Percentiles rank a stretch among this genome's conserved stretches.
These are phyloP conservation scores for Xylariales sp. DNA, from an alignment of 2,329 filamentous ascomycete genomes.

Conservation along the genomic window DNA sequence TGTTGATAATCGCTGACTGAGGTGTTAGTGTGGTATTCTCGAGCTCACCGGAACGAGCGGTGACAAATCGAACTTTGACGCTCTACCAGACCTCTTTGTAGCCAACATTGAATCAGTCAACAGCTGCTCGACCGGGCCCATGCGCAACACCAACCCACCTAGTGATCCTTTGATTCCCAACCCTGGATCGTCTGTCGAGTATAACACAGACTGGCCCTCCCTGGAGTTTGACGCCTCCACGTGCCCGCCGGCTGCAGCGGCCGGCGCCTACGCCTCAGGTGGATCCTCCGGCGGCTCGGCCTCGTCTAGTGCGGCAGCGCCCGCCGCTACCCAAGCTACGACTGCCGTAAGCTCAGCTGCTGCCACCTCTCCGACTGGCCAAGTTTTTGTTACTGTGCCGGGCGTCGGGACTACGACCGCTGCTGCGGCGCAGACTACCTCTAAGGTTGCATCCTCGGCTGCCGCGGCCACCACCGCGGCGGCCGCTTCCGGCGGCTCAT, in stretches of 20 bases:
- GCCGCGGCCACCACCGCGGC: conserved; percentile 16
- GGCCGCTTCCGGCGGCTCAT: conserved; percentile 14
- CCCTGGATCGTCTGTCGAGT: conserved; percentile 55
- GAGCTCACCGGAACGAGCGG: conserved; percentile 54
- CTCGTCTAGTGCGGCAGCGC: conserved; percentile 8
- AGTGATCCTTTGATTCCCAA: conserved; percentile 64
- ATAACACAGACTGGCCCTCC: conserved; percentile 30
- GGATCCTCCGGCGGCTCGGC: conserved; percentile 18
- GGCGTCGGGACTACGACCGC: conserved; percentile 12
- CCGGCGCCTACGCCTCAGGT: conserved; percentile 11
- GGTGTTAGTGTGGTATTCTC: conserved; percentile 80
- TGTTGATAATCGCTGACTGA: no score
- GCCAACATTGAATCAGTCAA: conserved; percentile 58
- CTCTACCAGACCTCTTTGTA: conserved; percentile 70
- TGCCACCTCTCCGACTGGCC: conserved; percentile 25
- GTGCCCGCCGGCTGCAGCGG: conserved; percentile 13
- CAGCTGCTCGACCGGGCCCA: conserved; percentile 56
- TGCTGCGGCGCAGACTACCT: conserved; percentile 5
- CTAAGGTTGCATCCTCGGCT: conserved; percentile 13
- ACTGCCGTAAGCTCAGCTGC: conserved; percentile 14
- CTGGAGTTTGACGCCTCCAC: conserved; percentile 21
- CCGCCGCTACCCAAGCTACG: conserved; percentile 14
- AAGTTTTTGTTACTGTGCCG: conserved; percentile 33
- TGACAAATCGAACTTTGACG: conserved; percentile 47
- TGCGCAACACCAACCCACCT: conserved; percentile 28